A percentile compares a stretch with the other conserved stretches of the same genome.
Conservation (phyloP, 768 basidiomycete genomes). For the Suillus subaureus region DNA sequence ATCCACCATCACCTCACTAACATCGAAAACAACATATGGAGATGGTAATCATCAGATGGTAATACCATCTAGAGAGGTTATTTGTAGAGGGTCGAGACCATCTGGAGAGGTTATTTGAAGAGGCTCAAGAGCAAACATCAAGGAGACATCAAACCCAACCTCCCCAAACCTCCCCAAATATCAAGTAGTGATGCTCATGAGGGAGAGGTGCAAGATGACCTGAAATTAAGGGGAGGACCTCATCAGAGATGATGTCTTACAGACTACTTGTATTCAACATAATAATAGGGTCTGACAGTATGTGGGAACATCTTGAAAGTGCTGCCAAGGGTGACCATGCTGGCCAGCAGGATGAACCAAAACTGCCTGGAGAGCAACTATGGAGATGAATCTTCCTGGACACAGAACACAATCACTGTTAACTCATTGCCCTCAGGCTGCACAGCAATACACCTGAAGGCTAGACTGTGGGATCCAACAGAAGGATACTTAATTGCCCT, state of each 20-base stretch:
- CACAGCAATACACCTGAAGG: background rate
- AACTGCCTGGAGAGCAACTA: background rate
- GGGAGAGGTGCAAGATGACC: background rate
- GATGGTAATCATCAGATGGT: background rate
- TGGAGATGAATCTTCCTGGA: background rate
- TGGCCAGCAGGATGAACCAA: background rate
- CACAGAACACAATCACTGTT: background rate
- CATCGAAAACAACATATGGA: background rate
- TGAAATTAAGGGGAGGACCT: background rate
- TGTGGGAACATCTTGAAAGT: background rate
- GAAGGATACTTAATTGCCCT: too few species aligned
- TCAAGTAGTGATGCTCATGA: background rate
- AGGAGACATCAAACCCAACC: background rate
- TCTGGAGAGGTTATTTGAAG: background rate
- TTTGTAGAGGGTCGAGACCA: too few species aligned
- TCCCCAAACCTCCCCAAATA: background rate
- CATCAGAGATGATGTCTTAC: background rate
- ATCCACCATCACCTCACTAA: background rate
- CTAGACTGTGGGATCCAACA: background rate
- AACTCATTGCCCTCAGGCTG: background rate
- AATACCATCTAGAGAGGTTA: background rate
- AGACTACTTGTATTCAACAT: background rate
- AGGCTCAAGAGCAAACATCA: background rate
- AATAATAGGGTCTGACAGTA: background rate
- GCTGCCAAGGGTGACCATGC: background rate